Evolutionary conservation across 2,329 filamentous ascomycete genomes (phyloP), one percentile per base, ranked within the genome.

Genomic region (Epichloe elymi): DNA sequence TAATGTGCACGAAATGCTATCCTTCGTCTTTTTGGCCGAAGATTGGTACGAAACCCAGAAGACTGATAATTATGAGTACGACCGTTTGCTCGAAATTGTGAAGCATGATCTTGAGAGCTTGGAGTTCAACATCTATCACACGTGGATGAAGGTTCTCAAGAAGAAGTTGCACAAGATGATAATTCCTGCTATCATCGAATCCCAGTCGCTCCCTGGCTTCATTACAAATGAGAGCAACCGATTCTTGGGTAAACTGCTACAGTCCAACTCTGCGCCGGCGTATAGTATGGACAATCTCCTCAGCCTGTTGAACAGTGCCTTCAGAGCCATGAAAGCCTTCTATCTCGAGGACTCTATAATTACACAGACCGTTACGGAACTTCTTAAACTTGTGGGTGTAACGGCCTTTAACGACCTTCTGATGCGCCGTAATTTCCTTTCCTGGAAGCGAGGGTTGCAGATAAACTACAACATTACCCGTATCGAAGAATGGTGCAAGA

Each of bases 401-500:
- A 98, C 93, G 1, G 93, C 93, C 3, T 98, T 98, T 74, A 98
- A 98, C 67, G 93, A 98, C 66, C 74, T 98, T 56, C 79, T 98
- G 59, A 96, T 98, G 90, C 83, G 93, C 61, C 82, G 93, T 60
- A 97, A 97, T 70, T 98, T 98, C 79, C 79, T 98, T 52, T 96
- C 90, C 0, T 98, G 93, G 93, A 98, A 98, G 76, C 88, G 93
- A 68, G 93, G 93, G 60, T 80, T 98, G 50, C 93, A 98, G 70
- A 98, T 98, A 73, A 98, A 98, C 73, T 98, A 98, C 76, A 98
- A 98, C 73, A 98, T 98, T 67, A 98, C 93, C 23, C 82, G 93
- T 52, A 98, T 98, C 56, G 93, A 98, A 69, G 93, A 98, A 71
- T 98, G 93, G 93, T 98, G 93, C 73, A 98, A 98, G 81, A 95